phyloP scores from a whole-genome alignment of 179 eudicot species.

The Silene vulgaris region DNA sequence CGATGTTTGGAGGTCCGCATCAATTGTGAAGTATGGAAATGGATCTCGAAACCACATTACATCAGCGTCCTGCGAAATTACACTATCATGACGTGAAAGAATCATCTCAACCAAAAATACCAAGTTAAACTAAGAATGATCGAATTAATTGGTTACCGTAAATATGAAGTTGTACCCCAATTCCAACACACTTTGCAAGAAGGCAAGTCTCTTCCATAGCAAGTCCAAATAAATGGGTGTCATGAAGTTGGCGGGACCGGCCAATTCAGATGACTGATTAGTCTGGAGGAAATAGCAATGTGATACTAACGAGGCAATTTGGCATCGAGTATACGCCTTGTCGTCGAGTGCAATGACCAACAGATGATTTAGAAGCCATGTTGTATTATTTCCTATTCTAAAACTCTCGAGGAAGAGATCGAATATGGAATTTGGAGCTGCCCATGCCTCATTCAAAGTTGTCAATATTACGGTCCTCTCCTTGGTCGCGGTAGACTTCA shows the following conservation, averaged over 20 bases:
- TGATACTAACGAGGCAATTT: constrained; percentile 11
- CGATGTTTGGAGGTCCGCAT: constrained; percentile 37
- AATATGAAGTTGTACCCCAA: constrained; percentile 40
- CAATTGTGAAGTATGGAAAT: constrained; percentile 26
- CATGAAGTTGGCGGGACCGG: constrained; percentile 29
- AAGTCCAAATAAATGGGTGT: constrained; percentile 26
- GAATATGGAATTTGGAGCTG: constrained; percentile 48
- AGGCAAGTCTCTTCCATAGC: constrained; percentile 34
- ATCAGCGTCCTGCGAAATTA: constrained; percentile 29
- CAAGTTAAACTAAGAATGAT: too few relatives aligned
- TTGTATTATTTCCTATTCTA: constrained; percentile 40
- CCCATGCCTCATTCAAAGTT: constrained; percentile 57
- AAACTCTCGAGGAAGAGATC: constrained; percentile 59
- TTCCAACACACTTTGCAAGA: constrained; percentile 28
- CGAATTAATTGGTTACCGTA: constrained; percentile 33
- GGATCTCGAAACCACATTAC: constrained; percentile 57
- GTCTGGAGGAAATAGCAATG: constrained; percentile 43
- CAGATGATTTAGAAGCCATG: constrained; percentile 37
- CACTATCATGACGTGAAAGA: too few relatives aligned
- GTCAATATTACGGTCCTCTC: constrained; percentile 51
- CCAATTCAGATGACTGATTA: constrained; percentile 22
- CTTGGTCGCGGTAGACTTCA: constrained; percentile 32
- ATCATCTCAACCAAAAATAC: too few relatives aligned
- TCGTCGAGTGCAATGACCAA: constrained; percentile 43
- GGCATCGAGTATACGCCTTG: constrained; percentile 48